Base-by-base conservation (phyloP, 768 basidiomycete genomes). In the Dacryopinax primogenitus region DNA sequence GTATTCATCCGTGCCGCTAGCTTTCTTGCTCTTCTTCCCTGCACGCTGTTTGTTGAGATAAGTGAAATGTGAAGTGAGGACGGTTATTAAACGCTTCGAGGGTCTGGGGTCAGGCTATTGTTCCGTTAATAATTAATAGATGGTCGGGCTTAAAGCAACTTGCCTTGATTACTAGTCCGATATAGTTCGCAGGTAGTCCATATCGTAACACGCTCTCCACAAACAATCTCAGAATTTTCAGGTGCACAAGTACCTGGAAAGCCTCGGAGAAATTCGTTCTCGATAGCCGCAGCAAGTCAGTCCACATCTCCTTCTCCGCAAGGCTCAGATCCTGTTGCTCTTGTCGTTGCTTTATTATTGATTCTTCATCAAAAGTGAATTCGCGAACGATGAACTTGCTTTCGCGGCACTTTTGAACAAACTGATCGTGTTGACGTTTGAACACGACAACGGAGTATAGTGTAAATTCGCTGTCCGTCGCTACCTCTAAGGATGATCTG, bases 341-440 rank as follows among this genome's bases (percentile, higher is more conserved):
- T 73, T 89, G 82, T 69, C 80, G 81, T 72, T 95, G 90, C 75
- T 86, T 91, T 66, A 80, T 79, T 32, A 93, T 78, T 66, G 86
- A 86, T 44, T 86, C 86, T 72, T 91, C 88, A 26, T 93, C 90
- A 73, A 82, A 98, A 15, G 82, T 83, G 73, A 97, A 99, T 69
- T 99, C 96, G n/a, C 96, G 85, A 11, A 92, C 84, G 66, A 93
- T 86, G 77, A 92, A 98, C 92, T 95, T 98, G 75, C 91, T 86
- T 74, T 98, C 96, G 66, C 96, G 80, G 72, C 92, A 95, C 73
- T 90, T 94, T 76, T 97, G 93, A 1, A 85, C 76, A 73, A 95
- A 97, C 66, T 94, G 88, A 69, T 98, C 96, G 72, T 90, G 88
- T 36, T 92, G 85, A 69, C 88, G 86, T 71, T 85, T 85, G 82